These are phyloP conservation scores for Coleophoma crateriformis DNA, from an alignment of 2,329 filamentous ascomycete species.

Conservation along the genomic window DNA sequence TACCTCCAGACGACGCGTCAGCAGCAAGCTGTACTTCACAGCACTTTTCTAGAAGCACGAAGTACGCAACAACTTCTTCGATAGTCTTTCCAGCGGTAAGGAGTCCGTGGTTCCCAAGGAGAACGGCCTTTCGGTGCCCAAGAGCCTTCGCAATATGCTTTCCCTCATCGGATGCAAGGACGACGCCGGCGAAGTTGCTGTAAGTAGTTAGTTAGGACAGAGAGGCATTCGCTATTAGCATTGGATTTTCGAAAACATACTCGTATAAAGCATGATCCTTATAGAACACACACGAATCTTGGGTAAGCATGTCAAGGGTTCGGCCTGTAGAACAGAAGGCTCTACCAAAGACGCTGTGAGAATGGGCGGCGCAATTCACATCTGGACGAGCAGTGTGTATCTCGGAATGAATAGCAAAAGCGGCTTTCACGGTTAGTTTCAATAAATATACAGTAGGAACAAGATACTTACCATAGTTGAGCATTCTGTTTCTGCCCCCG, in stretches of 20 bases:
- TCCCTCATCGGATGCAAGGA: conserved; percentile 37
- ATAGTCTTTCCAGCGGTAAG: conserved; percentile 25
- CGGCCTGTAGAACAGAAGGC: conserved; percentile 4
- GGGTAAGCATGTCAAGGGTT: conserved; percentile 10
- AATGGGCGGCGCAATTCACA: conserved; percentile 5
- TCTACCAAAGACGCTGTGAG: conserved; percentile 2
- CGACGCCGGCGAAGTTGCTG: conserved; percentile 37
- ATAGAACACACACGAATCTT: conserved; percentile 33
- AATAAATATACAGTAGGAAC: neutral
- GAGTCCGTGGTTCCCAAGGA: conserved; percentile 33
- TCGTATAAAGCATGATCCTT: neutral
- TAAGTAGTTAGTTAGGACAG: conserved; percentile 18
- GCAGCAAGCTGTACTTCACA: conserved; percentile 30
- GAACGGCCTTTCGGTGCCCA: conserved; percentile 32
- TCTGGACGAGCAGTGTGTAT: conserved; percentile 4
- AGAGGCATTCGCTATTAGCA: no score
- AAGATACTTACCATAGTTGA: conserved; percentile 9
- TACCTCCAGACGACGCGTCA: conserved; percentile 48
- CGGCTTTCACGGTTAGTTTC: neutral
- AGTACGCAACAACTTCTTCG: conserved; percentile 37
- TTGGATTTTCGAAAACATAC: conserved; percentile 4
- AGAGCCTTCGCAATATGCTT: conserved; percentile 33
- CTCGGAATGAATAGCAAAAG: conserved; percentile 4
- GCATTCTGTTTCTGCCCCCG: conserved; percentile 37
- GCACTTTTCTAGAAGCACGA: conserved; percentile 32